A percentile compares a stretch with the other conserved stretches of the same genome.
phyloP scores from a whole-genome alignment of 176 grass and related monocot genomes.

The Paspalum notatum region DNA sequence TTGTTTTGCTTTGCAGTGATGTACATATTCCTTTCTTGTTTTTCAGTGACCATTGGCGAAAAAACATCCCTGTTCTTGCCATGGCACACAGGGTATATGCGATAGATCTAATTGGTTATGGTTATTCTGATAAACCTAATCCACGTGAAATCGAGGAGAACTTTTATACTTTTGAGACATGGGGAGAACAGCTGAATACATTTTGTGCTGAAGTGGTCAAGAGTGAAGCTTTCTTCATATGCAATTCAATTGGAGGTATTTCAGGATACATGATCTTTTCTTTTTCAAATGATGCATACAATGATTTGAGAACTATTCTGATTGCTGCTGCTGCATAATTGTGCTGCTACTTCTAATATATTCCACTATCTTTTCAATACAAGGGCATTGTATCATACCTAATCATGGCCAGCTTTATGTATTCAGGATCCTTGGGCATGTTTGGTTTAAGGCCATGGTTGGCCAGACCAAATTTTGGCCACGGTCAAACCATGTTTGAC shows the following conservation, averaged over 20 bases:
- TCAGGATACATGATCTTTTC: background rate
- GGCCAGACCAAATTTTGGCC: too few species aligned
- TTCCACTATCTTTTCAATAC: background rate
- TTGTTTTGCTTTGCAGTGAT: background rate
- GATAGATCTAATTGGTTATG: slow-evolving; percentile 94
- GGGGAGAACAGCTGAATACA: slow-evolving; percentile 83
- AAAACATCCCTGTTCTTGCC: slow-evolving; percentile 82
- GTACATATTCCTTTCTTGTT: slow-evolving; percentile 8
- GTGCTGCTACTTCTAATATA: background rate
- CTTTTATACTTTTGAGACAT: slow-evolving; percentile 98
- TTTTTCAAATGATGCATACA: too few species aligned
- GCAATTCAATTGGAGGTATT: slow-evolving; percentile 97
- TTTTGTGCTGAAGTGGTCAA: slow-evolving; percentile 84
- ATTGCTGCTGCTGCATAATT: background rate
- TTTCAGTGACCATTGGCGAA: slow-evolving; percentile 87
- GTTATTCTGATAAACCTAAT: slow-evolving; percentile 95
- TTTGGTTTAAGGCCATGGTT: too few species aligned
- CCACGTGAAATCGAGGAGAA: slow-evolving; percentile 52
- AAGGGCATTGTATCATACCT: background rate
- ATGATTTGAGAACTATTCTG: background rate
- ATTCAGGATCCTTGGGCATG: background rate
- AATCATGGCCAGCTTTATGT: background rate
- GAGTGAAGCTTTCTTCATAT: slow-evolving; percentile 91
- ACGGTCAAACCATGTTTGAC: too few species aligned
- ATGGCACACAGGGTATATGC: slow-evolving; percentile 68